Percentiles rank a stretch among this genome's conserved stretches.
Conservation (phyloP, 148 eudicot genomes). For the Rhododendron griersonianum region DNA sequence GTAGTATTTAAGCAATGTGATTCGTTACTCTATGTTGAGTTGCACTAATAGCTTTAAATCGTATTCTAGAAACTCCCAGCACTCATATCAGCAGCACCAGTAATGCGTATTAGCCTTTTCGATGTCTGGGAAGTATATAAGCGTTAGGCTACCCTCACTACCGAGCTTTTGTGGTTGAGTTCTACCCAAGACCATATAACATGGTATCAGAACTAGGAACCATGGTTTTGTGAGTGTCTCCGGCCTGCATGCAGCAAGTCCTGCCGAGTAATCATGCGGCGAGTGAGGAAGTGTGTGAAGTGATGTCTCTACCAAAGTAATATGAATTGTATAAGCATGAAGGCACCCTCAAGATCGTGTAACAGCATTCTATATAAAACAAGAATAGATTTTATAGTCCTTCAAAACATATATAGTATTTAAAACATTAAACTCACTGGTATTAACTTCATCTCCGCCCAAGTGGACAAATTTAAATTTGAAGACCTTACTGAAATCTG, state of each 20-base stretch:
- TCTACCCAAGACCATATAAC: not conserved
- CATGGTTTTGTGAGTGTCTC: not conserved
- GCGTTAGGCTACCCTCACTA: not conserved
- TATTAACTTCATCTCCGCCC: constrained; percentile 96
- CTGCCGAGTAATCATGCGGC: not conserved
- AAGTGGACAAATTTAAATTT: constrained; percentile 75
- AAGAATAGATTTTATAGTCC: not conserved
- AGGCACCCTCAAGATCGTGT: not conserved
- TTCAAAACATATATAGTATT: not conserved
- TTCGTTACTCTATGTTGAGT: not conserved
- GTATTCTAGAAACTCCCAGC: not conserved
- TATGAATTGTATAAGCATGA: not conserved
- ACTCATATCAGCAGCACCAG: not conserved
- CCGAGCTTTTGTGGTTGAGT: not conserved
- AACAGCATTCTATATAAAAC: not conserved
- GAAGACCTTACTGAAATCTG: constrained; percentile 95
- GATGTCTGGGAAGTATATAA: not conserved
- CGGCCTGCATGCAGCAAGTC: not conserved
- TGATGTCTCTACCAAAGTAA: not conserved
- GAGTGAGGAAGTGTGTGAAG: not conserved
- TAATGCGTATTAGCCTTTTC: not conserved
- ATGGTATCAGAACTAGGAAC: not conserved
- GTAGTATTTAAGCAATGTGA: not conserved
- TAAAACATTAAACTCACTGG: constrained; percentile 44
- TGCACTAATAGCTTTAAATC: not conserved